These are phyloP conservation scores for Aspergillus tamarii DNA, from an alignment of 2,329 filamentous ascomycete species.

Conservation along the genomic window DNA sequence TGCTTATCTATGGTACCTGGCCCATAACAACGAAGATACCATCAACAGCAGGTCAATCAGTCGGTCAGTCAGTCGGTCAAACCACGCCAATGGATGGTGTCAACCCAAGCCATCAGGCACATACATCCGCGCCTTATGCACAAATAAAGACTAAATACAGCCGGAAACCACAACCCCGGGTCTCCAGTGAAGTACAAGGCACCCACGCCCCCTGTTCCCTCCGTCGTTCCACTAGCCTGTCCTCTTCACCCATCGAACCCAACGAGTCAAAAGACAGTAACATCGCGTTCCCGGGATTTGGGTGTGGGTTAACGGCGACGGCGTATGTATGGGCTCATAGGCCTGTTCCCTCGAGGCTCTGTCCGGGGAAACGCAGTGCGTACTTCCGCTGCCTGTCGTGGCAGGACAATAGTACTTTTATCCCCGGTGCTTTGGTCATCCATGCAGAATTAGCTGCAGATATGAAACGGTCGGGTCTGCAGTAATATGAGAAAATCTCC, in stretches of 20 bases:
- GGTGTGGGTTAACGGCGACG: neutral
- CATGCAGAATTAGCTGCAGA: neutral
- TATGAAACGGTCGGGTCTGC: slow-evolving; percentile 5
- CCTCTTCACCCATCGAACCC: neutral
- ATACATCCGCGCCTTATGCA: neutral
- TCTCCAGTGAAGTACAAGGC: neutral
- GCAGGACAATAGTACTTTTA: neutral
- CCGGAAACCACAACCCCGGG: neutral
- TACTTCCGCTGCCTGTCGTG: neutral
- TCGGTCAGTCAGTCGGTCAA: neutral
- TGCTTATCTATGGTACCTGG: neutral
- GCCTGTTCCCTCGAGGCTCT: neutral
- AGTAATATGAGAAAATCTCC: neutral
- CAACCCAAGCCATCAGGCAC: neutral
- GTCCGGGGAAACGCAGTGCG: neutral
- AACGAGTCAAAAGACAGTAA: neutral
- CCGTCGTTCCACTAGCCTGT: neutral
- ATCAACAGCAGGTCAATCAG: neutral
- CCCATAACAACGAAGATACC: neutral
- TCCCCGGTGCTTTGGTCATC: neutral
- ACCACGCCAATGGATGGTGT: neutral
- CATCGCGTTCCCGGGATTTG: slow-evolving; percentile 1
- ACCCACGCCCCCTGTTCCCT: neutral
- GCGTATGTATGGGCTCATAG: neutral
- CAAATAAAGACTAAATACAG: neutral